These are phyloP conservation scores for Colletotrichum higginsianum DNA, from an alignment of 2,329 filamentous ascomycete species.

Conservation along the genomic window DNA sequence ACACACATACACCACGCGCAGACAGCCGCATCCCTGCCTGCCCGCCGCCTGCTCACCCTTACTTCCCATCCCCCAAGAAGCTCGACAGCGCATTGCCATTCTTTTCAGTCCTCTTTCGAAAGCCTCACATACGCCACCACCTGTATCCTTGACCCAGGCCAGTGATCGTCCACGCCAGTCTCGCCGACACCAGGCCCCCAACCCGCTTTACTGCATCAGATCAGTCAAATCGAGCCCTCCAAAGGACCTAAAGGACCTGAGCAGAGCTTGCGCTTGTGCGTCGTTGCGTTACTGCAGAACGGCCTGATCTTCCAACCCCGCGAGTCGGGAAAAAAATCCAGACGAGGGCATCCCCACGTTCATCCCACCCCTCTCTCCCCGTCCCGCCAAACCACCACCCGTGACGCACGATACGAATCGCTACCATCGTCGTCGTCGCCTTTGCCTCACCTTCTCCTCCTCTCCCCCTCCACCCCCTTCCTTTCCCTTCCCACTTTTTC, in stretches of 20 bases:
- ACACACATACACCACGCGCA: background rate
- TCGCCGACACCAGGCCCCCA: slow-evolving; percentile 24
- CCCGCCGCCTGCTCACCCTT: slow-evolving; percentile 21
- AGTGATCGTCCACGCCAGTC: slow-evolving; percentile 32
- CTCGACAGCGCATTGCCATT: slow-evolving; percentile 39
- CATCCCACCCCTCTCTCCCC: background rate
- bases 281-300: slow-evolving; percentile 30
- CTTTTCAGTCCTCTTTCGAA: slow-evolving; percentile 35
- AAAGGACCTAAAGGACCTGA: background rate
- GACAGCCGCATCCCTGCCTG: slow-evolving; percentile 23
- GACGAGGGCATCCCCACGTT: slow-evolving; percentile 40
- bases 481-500: slow-evolving; percentile 18
- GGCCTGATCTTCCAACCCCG: slow-evolving; percentile 39
- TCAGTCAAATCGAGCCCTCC: slow-evolving; percentile 14
- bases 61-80: slow-evolving; percentile 32
- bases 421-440: slow-evolving; percentile 16
- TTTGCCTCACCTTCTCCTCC: slow-evolving; percentile 41
- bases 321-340: slow-evolving; percentile 34
- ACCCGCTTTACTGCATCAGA: slow-evolving; percentile 9
- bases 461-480: slow-evolving; percentile 25
- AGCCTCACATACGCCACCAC: slow-evolving; percentile 36
- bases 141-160: slow-evolving; percentile 41
- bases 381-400: slow-evolving; percentile 24
- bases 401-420: slow-evolving; percentile 15
- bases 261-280: background rate